Evolutionary conservation across 139 green algal species (phyloP).

Genomic region (Nannochloris sp.): DNA sequence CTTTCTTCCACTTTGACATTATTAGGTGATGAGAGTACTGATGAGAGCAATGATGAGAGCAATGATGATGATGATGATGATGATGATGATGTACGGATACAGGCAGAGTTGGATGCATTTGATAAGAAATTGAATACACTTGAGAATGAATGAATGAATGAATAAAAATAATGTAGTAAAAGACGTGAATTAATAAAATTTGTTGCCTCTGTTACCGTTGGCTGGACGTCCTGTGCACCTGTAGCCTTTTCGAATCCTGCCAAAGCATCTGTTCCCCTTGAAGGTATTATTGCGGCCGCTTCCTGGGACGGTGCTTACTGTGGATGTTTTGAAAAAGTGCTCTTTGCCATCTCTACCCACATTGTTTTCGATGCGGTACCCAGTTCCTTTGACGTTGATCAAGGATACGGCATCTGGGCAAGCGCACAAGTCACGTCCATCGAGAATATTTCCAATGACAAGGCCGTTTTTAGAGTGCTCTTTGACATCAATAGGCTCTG

Average conservation of each 20-base stretch:
- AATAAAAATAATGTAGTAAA: not conserved
- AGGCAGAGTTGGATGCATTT: not conserved
- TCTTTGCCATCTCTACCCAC: conserved; percentile 6
- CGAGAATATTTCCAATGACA: conserved; percentile 9
- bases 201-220: not conserved
- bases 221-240: not conserved
- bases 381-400: conserved; percentile 12
- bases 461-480: conserved; percentile 1
- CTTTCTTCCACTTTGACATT: too few relatives aligned
- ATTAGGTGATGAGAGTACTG: not conserved
- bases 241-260: not conserved
- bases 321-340: conserved; percentile 9
- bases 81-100: not conserved
- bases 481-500: conserved; percentile 10
- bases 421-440: not conserved
- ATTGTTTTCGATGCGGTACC: conserved; percentile 5
- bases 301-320: not conserved
- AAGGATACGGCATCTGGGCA: conserved; percentile 4
- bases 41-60: not conserved
- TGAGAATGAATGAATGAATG: not conserved
- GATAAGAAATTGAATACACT: not conserved
- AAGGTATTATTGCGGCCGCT: conserved; percentile 1
- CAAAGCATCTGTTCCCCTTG: conserved; percentile 7
- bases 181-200: too few relatives aligned
- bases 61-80: not conserved